These are phyloP conservation scores for Phytophthora kernoviae DNA, from an alignment of 352 stramenopile genomes.

Conservation along the genomic window DNA sequence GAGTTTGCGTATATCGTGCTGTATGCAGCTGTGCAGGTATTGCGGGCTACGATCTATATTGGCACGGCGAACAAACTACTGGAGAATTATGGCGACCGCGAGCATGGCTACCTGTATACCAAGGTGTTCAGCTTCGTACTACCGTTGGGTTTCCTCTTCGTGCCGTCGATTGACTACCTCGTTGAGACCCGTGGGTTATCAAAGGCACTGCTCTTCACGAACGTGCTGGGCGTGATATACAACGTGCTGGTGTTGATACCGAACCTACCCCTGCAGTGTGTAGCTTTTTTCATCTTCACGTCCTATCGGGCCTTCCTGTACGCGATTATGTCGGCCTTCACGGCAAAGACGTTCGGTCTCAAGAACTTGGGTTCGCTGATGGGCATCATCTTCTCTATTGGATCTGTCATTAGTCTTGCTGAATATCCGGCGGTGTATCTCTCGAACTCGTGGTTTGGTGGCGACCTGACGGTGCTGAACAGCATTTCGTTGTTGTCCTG, in stretches of 20 bases:
- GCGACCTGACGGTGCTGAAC: conserved; percentile 63
- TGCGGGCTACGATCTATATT: conserved; percentile 86
- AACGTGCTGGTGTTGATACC: conserved; percentile 76
- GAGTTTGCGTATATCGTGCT: conserved; percentile 81
- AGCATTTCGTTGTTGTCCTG: conserved; percentile 55
- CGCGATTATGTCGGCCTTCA: conserved; percentile 86
- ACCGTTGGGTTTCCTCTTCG: conserved; percentile 83
- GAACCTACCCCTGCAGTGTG: conserved; percentile 60
- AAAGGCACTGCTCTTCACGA: conserved; percentile 77
- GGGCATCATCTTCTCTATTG: conserved; percentile 82
- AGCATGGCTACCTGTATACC: conserved; percentile 71
- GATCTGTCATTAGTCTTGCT: conserved; percentile 71
- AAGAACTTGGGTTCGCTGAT: conserved; percentile 85
- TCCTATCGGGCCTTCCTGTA: conserved; percentile 88
- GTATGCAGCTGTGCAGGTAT: conserved; percentile 74
- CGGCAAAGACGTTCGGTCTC: conserved; percentile 86
- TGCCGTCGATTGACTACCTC: conserved; percentile 84
- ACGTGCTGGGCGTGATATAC: conserved; percentile 71
- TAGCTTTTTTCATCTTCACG: conserved; percentile 83
- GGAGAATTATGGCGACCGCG: conserved; percentile 80
- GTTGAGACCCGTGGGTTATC: conserved; percentile 74
- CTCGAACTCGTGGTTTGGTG: conserved; percentile 63
- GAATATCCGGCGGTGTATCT: conserved; percentile 82
- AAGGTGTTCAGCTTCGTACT: conserved; percentile 89
- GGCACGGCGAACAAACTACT: conserved; percentile 87